phyloP scores from a whole-genome alignment of 2,329 filamentous ascomycete species.

The Pseudopyrenochaeta lycopersici region DNA sequence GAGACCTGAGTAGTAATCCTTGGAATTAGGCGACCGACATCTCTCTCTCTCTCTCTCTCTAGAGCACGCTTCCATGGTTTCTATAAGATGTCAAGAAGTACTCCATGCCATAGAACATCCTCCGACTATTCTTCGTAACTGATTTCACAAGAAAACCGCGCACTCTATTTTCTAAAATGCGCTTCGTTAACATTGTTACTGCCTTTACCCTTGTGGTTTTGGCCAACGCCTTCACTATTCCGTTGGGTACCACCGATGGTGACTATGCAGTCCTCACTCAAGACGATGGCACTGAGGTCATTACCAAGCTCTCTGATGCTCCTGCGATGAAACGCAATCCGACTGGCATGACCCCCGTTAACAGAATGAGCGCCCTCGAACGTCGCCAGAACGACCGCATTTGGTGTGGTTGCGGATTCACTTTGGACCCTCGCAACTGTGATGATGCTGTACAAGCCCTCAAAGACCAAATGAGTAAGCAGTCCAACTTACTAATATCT shows the following conservation, averaged over 20 bases:
- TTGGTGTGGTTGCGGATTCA: conserved; percentile 12
- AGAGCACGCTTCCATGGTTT: too few species aligned
- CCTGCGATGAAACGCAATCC: not conserved
- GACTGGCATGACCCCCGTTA: not conserved
- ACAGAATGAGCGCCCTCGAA: not conserved
- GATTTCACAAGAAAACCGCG: too few species aligned
- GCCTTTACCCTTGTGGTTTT: not conserved
- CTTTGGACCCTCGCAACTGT: conserved; percentile 7
- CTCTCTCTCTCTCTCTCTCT: too few species aligned
- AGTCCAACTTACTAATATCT: not conserved
- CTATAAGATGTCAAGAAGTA: too few species aligned
- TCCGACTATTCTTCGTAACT: too few species aligned
- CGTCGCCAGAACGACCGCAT: not conserved
- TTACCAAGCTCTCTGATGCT: conserved; percentile 2
- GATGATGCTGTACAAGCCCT: conserved; percentile 11
- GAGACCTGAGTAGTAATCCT: too few species aligned
- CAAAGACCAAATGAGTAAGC: conserved; percentile 6
- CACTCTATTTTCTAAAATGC: not conserved
- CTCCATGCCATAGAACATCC: too few species aligned
- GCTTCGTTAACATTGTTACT: conserved; percentile 4
- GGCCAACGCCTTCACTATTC: conserved; percentile 4
- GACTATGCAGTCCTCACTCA: conserved; percentile 3
- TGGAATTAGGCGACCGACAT: too few species aligned
- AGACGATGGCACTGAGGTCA: conserved; percentile 4
- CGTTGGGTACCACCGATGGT: not conserved